Evolutionary conservation across 345 rosid genomes (phyloP), one percentile per base, ranked within the genome.

Genomic region (Psidium friedrichsthalianum): DNA sequence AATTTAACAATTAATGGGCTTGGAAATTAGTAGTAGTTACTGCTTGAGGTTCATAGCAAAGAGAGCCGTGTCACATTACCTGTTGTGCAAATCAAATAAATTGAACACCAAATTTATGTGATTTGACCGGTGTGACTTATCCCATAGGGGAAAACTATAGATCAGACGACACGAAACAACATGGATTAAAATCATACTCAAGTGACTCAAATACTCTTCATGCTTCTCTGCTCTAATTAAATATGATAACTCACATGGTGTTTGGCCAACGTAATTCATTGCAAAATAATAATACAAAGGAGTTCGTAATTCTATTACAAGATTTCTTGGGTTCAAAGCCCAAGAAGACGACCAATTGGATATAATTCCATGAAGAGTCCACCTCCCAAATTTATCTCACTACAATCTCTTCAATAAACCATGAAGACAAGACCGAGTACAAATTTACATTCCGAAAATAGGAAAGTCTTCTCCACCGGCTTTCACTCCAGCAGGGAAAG

Each of bases 91-190:
- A 29, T 29, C 6, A 29, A 29, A 64, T 64, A 29, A 29, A 29
- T 64, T 11, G 0, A 29, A 15, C 40, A 64, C 3, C 2, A 2
- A 1, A n/a, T 59, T 59, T 59, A 2, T 0, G 2, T 61, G 74
- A 61, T 2, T 59, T n/a, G 20, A 6, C 10, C 8, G 11, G 16
- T 29, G 40, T n/a, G 2, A 59, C 11, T 61, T 27, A 61, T 2
- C 40, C 36, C 36, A 61, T 3, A 12, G 1, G 22, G 2, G 7
- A 21, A 61, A 36, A 5, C 27, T 64, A 29, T 0, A 15, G 10
- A 27, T 59, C 36, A n/a, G 13, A n/a, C 13, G 4, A 59, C 27
- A 27, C 36, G 27, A 27, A 59, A 59, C 6, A 59, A 27, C 20
- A 59, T 25, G 25, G 11, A 58, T 58, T 59, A 59, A 13, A 32